Conservation (phyloP, 2,329 filamentous ascomycete species). For the Alternaria conjuncta region DNA sequence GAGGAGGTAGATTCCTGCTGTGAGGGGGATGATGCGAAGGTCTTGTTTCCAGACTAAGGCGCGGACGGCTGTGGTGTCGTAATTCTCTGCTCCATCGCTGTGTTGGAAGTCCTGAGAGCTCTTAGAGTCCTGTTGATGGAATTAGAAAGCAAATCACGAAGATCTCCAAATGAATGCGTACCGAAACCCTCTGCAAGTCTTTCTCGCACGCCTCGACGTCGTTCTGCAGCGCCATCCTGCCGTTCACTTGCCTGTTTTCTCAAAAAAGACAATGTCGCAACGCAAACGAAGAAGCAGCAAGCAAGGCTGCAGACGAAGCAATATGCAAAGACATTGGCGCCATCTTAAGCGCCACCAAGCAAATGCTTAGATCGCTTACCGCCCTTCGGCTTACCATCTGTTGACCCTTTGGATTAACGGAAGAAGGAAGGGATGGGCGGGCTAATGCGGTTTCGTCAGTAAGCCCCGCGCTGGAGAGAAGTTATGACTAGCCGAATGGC, state of each 20-base stretch:
- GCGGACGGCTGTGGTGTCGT: background rate
- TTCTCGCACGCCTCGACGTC: background rate
- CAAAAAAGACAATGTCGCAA: background rate
- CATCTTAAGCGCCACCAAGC: conserved; percentile 5
- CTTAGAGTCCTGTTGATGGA: background rate
- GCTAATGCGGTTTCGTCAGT: background rate
- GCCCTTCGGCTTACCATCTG: background rate
- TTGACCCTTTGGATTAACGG: background rate
- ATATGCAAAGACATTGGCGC: background rate
- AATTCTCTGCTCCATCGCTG: background rate
- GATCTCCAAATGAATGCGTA: background rate
- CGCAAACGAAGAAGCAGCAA: background rate
- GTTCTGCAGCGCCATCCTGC: background rate
- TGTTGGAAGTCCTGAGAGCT: background rate
- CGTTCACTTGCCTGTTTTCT: background rate
- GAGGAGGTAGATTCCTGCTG: conserved; percentile 69
- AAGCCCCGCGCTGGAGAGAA: background rate
- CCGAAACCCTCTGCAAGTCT: background rate
- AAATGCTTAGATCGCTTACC: conserved; percentile 4
- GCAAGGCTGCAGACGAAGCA: background rate
- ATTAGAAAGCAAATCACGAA: background rate
- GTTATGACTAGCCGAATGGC: background rate
- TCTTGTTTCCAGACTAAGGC: conserved; percentile 54
- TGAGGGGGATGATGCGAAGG: conserved; percentile 67
- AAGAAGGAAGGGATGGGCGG: background rate